Base-by-base conservation (phyloP, 176 grass and related monocot genomes). In the Paspalum vaginatum region DNA sequence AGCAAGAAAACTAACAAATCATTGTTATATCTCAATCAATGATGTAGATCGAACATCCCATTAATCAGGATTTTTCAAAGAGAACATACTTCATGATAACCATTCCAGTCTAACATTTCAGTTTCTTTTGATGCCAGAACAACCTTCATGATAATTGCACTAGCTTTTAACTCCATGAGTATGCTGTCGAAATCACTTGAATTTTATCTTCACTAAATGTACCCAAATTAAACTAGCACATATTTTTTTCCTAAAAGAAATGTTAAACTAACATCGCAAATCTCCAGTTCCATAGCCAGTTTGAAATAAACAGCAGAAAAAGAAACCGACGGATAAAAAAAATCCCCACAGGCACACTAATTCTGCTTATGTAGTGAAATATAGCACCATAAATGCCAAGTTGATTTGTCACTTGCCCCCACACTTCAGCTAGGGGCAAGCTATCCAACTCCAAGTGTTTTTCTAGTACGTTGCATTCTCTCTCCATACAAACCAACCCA, bases 401-500 rank as follows among this genome's bases (percentile, higher is more conserved):
- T 41, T 74, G 27, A 0, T 53, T 54, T 72, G 44, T 14, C 50
- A 25, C 18, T 32, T 64, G n/a, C 15, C 32, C 32, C 32, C 39
- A 53, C 49, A 46, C 11, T 55, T 52, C 1, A 72, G 17, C 68
- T 69, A 56, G 54, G 46, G 48, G 8, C 39, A 65, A 12, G 9
- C 1, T 4, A 42, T 56, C 38, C 12, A 41, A 72, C 25, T 11
- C 56, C 6, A 25, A 59, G 57, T 25, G 32, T 32, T 32, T 32
- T 41, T 16, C 32, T 21, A 55, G 41, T 64, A 24, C 63, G 13
- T 18, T 22, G 10, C 56, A 24, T 27, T 24, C 32, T 41, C 67
- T 53, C 45, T 49, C 55, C 16, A 62, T 54, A 38, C 37, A 85
- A 61, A 57, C 55, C 37, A 63, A 9, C 43, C 10, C 38, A 79